Base-by-base conservation (phyloP, 2,329 filamentous ascomycete species). In the Dactylellina sp. region DNA sequence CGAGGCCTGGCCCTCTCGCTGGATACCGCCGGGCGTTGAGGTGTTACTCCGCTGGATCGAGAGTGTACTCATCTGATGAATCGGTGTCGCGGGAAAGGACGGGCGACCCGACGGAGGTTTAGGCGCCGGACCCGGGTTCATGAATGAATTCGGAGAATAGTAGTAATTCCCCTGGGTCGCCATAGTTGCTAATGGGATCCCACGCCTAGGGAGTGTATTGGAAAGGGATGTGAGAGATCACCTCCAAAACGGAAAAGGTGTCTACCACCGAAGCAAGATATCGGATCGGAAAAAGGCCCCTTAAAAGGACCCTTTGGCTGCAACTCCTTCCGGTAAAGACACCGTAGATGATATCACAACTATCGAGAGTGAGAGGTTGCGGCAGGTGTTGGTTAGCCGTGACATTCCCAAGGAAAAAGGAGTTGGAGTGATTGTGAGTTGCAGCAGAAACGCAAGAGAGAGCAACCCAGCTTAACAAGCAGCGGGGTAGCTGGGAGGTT, bases 401-500 rank as follows among this genome's bases (percentile, higher is more conserved):
- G 42, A 20, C 52, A 60, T 65, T 64, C 68, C 49, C 63, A 59
- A n/a, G n/a, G 55, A 64, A 72, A 72, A 72, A 74, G 70, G 70
- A 74, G 70, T 56, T 68, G 32, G 50, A 37, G 50, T 56, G 52
- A 57, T 50, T 56, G 60, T 52, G 63, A 68, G 61, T 74, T 62
- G 61, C 55, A 74, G 49, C 56, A 57, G 24, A 49, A 62, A 66
- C 61, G 61, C 61, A 74, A 60, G 28, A 44, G 32, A 60, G 28
- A 44, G 32, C 16, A 44, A 25, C 65, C 28, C 60, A 72, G 61
- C 56, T 72, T 56, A 62, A 47, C 42, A 61, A 56, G 55, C 64
- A 74, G 70, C 70, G 70, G 70, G 70, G 70, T 65, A 72, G 60
- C 60, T 72, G 53, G 53, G 28, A 52, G 62, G 59, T 37, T 61